These are phyloP conservation scores for Suhomyces coccinellae DNA, from an alignment of 1,139 yeast species.

Conservation along the genomic window DNA sequence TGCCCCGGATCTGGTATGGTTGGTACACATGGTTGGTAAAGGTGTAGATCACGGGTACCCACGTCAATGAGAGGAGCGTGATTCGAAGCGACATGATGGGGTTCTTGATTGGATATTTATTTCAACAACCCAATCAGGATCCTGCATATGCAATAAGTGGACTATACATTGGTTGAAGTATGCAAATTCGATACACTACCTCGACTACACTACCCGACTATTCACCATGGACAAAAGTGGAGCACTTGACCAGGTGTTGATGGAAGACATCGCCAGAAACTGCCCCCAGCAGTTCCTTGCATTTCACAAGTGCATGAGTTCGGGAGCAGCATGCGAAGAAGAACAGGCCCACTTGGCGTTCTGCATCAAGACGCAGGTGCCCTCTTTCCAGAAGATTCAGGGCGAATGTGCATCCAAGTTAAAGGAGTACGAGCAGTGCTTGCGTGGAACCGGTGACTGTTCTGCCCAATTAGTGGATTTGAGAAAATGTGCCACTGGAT, in stretches of 20 bases:
- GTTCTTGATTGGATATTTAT: neutral
- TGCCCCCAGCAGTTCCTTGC: conserved; percentile 67
- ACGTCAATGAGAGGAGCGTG: conserved; percentile 40
- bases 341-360: conserved; percentile 53
- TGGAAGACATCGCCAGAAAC: conserved; percentile 61
- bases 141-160: neutral
- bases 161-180: no score
- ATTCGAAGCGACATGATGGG: conserved; percentile 16
- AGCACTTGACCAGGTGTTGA: conserved; percentile 52
- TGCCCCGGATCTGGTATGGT: conserved; percentile 76
- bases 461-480: conserved; percentile 30
- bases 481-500: conserved; percentile 36
- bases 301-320: conserved; percentile 63
- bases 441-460: conserved; percentile 36
- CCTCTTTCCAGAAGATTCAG: conserved; percentile 64
- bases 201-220: no score
- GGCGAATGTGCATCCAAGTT: conserved; percentile 55
- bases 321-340: conserved; percentile 45
- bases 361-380: conserved; percentile 61
- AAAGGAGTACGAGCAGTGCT: conserved; percentile 62
- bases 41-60: conserved; percentile 81
- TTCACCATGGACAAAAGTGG: conserved; percentile 11
- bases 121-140: no score
- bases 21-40: conserved; percentile 71
- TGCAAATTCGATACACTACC: no score